Evolutionary conservation across 345 rosid genomes (phyloP), one percentile per base, ranked within the genome.

Genomic region (Camelina laxa): DNA sequence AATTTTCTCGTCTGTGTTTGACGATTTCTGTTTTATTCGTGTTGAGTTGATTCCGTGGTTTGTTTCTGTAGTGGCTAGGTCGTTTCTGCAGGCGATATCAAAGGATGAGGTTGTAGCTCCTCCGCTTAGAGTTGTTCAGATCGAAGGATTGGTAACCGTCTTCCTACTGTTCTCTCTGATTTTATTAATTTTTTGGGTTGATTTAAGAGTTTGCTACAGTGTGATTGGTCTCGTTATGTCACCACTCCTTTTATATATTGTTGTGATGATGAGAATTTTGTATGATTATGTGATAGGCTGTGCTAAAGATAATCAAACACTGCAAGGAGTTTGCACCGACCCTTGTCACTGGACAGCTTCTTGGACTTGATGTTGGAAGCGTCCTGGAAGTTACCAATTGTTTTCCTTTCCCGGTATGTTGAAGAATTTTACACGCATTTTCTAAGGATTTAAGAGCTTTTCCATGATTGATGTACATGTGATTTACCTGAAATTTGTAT

Each of bases 311-410:
- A 69, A 92, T 92, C 82, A 96, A 92, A 60, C 99, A 96, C 63
- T 96, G 99, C 89, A 90, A 92, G 75, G 99, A 96, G 69, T 92
- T 96, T 76, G 84, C 99, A 10, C 99, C 99, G 0, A 84, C 98
- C 16, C 82, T 96, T 42, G 99, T 96, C 50, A 96, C 99, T 0
- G 99, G 99, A 35, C 99, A 92, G 77, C 97, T 96, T 80, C 98
- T 96, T 57, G 98, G 98, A 3, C 84, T 96, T 77, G 99, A 92
- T 85, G 98, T 96, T 73, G 99, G 99, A 10, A 92, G 97, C 48
- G 96, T 89, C 54, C 99, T 96, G 70, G 98, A 96, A 86, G 96
- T 96, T 61, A 96, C 99, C 42, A 96, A 96, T 74, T 96, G 99
- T 73, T 96, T 96, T 80, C 99, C 99, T 45, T 96, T 95, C 82